Percentiles rank a stretch among this genome's conserved stretches.
phyloP scores from a whole-genome alignment of 768 basidiomycete genomes.

The Suillus fuscotomentosus region DNA sequence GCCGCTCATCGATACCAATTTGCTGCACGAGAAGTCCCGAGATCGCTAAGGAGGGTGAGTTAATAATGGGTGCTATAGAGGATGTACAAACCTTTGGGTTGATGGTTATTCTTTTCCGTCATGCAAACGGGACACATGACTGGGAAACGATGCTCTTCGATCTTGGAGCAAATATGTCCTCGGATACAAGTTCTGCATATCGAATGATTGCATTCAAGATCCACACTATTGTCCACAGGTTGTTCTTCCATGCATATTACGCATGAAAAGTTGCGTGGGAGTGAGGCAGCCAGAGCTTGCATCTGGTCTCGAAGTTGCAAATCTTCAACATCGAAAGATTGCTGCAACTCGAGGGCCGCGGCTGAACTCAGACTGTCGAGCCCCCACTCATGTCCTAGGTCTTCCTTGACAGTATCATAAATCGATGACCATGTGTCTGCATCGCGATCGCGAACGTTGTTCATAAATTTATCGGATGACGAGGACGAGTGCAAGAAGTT shows the following conservation, averaged over 20 bases:
- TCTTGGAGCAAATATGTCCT: slow-evolving; percentile 40
- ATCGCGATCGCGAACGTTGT: slow-evolving; percentile 13
- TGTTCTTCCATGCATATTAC: slow-evolving; percentile 54
- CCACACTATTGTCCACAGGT: slow-evolving; percentile 41
- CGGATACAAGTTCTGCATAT: slow-evolving; percentile 56
- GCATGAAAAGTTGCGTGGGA: slow-evolving; percentile 47
- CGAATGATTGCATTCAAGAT: slow-evolving; percentile 46
- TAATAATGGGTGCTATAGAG: background rate
- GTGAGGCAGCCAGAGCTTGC: slow-evolving; percentile 22
- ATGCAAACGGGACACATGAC: slow-evolving; percentile 61
- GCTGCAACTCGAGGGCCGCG: slow-evolving; percentile 33
- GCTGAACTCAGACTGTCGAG: slow-evolving; percentile 13
- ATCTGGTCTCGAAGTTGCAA: slow-evolving; percentile 34
- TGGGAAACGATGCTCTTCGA: slow-evolving; percentile 55
- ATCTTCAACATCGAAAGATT: slow-evolving; percentile 42
- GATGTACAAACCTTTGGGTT: slow-evolving; percentile 32
- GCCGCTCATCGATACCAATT: slow-evolving; percentile 43
- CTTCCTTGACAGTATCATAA: background rate
- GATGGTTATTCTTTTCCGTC: slow-evolving; percentile 20
- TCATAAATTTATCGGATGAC: slow-evolving; percentile 12
- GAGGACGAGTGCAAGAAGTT: slow-evolving; percentile 20
- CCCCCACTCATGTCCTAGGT: background rate
- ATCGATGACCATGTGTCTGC: slow-evolving; percentile 1
- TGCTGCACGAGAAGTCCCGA: slow-evolving; percentile 38
- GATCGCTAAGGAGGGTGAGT: slow-evolving; percentile 31